Evolutionary conservation across 495 filamentous ascomycete species (phyloP), one percentile per base, ranked within the genome.

Genomic region (Neurospora intermedia): DNA sequence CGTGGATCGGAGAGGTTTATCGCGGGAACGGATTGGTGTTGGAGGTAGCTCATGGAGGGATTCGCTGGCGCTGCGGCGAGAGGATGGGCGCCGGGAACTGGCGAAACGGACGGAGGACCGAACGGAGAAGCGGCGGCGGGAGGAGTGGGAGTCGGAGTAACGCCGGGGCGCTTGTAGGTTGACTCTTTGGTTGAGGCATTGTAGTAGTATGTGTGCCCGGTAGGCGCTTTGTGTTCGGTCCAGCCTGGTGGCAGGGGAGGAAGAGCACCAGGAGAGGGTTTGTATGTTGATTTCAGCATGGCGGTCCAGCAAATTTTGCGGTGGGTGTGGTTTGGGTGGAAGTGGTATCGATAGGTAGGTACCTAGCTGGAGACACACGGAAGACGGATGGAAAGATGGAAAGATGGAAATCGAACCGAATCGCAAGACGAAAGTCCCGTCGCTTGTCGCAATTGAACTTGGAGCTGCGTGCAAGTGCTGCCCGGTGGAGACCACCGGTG

Each of bases 151-250:
- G 80, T 46, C 45, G 78, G 73, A 41, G 82, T 70, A 7, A 80
- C 77, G 72, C 81, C 79, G 7, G 94, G 94, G 69, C 92, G 88
- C 23, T 87, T 90, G 78, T 97, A 97, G 46, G 94, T 97, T 2
- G 95, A 97, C 78, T 92, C 84, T 78, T 96, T 94, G 0, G 93
- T 97, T 41, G 86, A 81, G n/a, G 89, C 84, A 83, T 97, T 92
- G 83, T 96, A 96, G 80, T 94, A 97, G 82, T 97, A 98, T 16
- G 87, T 85, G 78, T 96, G 94, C 7, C 94, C 94, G 72, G 92
- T 91, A 18, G 94, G 94, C 73, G 95, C 93, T 84, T 91, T 94
- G 82, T 98, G 94, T 81, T 97, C 93, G 38, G 93, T 93, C 94
- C 94, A 98, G 31, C 93, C 95, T 31, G 89, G 86, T 9, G 90